A percentile compares a stretch with the other conserved stretches of the same genome.
These are phyloP conservation scores for Sclerotinia subarctica DNA, from an alignment of 2,329 filamentous ascomycete genomes.

Conservation along the genomic window DNA sequence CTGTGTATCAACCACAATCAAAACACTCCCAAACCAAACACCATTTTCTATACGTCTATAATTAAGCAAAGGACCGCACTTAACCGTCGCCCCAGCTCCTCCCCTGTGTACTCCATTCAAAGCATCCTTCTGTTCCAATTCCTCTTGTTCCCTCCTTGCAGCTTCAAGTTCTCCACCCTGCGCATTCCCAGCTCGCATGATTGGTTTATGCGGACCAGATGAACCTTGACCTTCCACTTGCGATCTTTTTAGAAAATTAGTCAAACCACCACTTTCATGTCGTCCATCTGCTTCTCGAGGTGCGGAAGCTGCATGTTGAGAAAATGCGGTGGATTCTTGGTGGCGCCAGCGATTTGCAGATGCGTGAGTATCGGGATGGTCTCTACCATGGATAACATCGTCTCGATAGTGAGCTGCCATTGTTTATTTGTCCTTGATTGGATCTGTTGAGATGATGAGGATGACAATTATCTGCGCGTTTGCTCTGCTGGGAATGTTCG, in stretches of 20 bases:
- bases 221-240: constrained; percentile 43
- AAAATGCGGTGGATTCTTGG: constrained; percentile 58
- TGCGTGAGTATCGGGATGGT: constrained; percentile 50
- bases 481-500: not conserved
- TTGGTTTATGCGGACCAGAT: constrained; percentile 44
- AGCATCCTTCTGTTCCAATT: constrained; percentile 16
- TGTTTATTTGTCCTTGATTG: constrained; percentile 5
- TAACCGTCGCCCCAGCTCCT: constrained; percentile 51
- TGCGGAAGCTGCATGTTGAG: constrained; percentile 32
- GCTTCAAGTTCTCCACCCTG: constrained; percentile 22
- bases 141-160: constrained; percentile 11
- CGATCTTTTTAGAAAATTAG: constrained; percentile 54
- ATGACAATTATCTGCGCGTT: not conserved
- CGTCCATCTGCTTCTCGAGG: constrained; percentile 45
- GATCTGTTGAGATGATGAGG: too few species aligned
- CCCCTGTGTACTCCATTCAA: constrained; percentile 19
- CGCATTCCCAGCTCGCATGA: constrained; percentile 40
- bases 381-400: constrained; percentile 30
- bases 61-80: constrained; percentile 73
- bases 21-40: constrained; percentile 79
- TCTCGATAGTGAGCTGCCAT: constrained; percentile 32
- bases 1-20: constrained; percentile 76
- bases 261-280: constrained; percentile 50
- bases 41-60: constrained; percentile 69
- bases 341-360: constrained; percentile 61